Evolutionary conservation across 1,284 basidiomycete species (phyloP), one percentile per base, ranked within the genome.

Genomic region (Melampsora americana): DNA sequence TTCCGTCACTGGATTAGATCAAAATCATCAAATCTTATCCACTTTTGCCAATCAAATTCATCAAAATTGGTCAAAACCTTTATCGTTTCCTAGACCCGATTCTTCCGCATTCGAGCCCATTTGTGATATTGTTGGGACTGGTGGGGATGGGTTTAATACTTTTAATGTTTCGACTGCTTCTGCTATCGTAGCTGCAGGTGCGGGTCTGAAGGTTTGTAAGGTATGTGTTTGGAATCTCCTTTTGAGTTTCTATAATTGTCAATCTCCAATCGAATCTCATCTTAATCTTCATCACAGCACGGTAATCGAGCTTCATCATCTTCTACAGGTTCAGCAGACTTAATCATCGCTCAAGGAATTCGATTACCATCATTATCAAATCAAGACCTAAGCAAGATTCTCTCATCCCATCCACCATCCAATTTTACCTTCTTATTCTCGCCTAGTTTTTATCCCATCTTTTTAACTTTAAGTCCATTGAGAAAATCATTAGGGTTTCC

Each of bases 121-220:
- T 14, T 80, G 79, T 60, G 89, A 85, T 84, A 88, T 86, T 78
- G 90, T 90, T 69, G 87, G 91, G 18, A 91, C 90, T 0, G 95
- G 95, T n/a, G 95, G 95, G 14, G 95, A 98, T 84, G 95, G 95
- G 0, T 90, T 95, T 84, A 93, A 98, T 81, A 91, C 95, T 0
- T 99, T 95, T 87, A 98, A 99, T 83, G 95, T 98, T 61, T 95
- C 93, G 81, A 98, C 95, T 0, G 92, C 93, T 0, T 95, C 95
- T 1, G 94, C 89, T 3, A 88, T 99, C 77, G 92, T 99, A 23
- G 95, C 95, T 30, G 93, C 93, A 23, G 95, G 95, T 18, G 92
- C 94, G 0, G 95, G 95, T 18, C 91, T 92, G 0, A 87, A 93
- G 68, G 92, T 98, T 0, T 89, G 94, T 83, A 98, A 98, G 86